Percentiles rank a stretch among this genome's conserved stretches.
These are phyloP conservation scores for Fraxinus paxiana DNA, from an alignment of 305 asterid genomes.

Conservation along the genomic window DNA sequence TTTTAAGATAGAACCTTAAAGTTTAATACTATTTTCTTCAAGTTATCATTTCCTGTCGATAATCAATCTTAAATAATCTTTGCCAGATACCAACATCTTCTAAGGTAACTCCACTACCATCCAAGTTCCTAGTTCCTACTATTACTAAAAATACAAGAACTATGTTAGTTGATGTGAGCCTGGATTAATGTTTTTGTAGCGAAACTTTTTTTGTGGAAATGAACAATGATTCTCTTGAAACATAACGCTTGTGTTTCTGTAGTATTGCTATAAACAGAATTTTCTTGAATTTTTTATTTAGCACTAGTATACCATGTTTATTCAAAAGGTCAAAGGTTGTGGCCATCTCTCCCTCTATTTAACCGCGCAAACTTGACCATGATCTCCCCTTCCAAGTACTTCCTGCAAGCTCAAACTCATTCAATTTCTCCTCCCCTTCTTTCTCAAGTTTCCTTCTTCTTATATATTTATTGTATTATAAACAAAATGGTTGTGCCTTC, in stretches of 20 bases:
- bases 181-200: background rate
- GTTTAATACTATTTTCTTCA: background rate
- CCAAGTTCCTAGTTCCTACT: background rate
- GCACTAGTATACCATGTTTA: background rate
- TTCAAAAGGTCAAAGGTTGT: background rate
- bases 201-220: background rate
- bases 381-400: slow-evolving; percentile 10
- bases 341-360: slow-evolving; percentile 30
- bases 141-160: background rate
- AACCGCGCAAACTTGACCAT: slow-evolving; percentile 29
- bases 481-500: slow-evolving; percentile 29
- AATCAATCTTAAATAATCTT: background rate
- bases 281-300: background rate
- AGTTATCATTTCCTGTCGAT: background rate
- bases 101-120: background rate
- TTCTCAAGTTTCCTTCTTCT: background rate
- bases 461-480: background rate
- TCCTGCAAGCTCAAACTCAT: background rate
- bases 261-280: background rate
- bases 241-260: background rate
- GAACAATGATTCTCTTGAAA: background rate
- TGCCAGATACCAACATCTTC: background rate
- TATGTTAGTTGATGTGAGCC: background rate
- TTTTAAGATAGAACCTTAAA: background rate
- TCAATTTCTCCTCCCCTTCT: slow-evolving; percentile 9